Evolutionary conservation across 2,329 filamentous ascomycete species (phyloP), one percentile per base, ranked within the genome.

Genomic region (Trichophyton verrucosum): DNA sequence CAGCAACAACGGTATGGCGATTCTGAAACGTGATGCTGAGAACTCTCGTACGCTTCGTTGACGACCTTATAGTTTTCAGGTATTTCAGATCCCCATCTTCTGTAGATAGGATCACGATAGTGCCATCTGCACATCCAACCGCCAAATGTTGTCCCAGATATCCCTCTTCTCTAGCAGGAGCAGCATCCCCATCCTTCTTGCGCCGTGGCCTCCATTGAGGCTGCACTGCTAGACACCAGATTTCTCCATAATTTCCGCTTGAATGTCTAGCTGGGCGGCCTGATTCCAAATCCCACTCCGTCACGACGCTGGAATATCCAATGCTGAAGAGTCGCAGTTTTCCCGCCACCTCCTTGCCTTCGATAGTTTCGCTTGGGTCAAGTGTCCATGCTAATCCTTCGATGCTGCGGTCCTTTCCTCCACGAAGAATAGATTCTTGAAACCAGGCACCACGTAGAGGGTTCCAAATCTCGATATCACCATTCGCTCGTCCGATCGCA

Each of bases 401-500:
- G 64, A 96, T 87, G 69, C 88, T 95, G 65, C 91, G 82, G 68
- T 91, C 88, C 68, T 88, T 86, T 57, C 90, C 91, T 64, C 92
- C 91, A 40, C 84, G 82, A 58, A 97, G 86, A 63, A 91, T 85
- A 44, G 85, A 85, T 77, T 99, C 94, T 72, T 97, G 94, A 65
- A 90, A 82, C 94, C 94, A 99, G 64, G 81, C 78, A 15, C 89
- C 89, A 65, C 83, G 83, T 60, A 86, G 77, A 2, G 92, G 91
- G 73, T 96, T 96, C 94, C 94, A 99, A 65, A 99, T 91, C 76
- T 99, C 94, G 67, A 99, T 94, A 70, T 96, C 89, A 67, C 94
- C 94, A 72, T 97, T 96, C 62, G 89, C 88, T 66, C 94, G 86
- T 63, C 94, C 94, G 68, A 99, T 83, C 1, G 94, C 94, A 60